These are phyloP conservation scores for Xylariaceae sp. DNA, from an alignment of 2,329 filamentous ascomycete genomes.

Conservation along the genomic window DNA sequence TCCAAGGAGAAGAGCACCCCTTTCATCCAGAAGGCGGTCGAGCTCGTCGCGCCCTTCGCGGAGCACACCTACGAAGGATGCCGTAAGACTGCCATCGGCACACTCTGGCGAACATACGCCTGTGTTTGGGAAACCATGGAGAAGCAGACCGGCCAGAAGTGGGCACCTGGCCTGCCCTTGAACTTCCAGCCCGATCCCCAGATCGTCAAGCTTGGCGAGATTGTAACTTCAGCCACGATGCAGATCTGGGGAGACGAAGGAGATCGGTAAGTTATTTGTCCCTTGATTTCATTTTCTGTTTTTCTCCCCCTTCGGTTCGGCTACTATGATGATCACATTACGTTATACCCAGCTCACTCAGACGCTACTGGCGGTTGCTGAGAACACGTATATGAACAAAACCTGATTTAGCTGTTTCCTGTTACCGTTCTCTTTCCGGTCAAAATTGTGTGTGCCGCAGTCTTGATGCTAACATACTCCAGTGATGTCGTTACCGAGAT, in stretches of 20 bases:
- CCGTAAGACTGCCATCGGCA: slow-evolving; percentile 84
- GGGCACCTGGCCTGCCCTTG: slow-evolving; percentile 81
- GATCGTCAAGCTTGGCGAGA: slow-evolving; percentile 77
- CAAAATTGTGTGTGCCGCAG: neutral
- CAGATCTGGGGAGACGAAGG: slow-evolving; percentile 83
- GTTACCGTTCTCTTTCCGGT: neutral
- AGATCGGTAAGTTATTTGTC: slow-evolving; percentile 69
- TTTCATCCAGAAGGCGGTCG: slow-evolving; percentile 84
- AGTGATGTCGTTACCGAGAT: slow-evolving; percentile 90
- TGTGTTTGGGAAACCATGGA: slow-evolving; percentile 86
- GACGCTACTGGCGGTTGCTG: slow-evolving; percentile 86
- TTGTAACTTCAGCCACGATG: slow-evolving; percentile 79
- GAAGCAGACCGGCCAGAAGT: slow-evolving; percentile 72
- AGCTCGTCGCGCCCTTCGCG: slow-evolving; percentile 71
- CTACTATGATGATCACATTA: slow-evolving; percentile 74
- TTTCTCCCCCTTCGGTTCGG: slow-evolving; percentile 22
- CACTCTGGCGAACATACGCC: slow-evolving; percentile 88
- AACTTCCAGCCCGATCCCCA: slow-evolving; percentile 73
- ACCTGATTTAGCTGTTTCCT: slow-evolving; percentile 34
- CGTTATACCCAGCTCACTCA: slow-evolving; percentile 99
- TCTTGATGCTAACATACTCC: slow-evolving; percentile 18
- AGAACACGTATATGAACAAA: slow-evolving; percentile 65
- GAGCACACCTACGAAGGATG: slow-evolving; percentile 92
- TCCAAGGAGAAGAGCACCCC: slow-evolving; percentile 49
- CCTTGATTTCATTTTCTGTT: slow-evolving; percentile 32